Conservation (phyloP, 192 early-diverging fungal genomes). For the Coemansia sp. region DNA sequence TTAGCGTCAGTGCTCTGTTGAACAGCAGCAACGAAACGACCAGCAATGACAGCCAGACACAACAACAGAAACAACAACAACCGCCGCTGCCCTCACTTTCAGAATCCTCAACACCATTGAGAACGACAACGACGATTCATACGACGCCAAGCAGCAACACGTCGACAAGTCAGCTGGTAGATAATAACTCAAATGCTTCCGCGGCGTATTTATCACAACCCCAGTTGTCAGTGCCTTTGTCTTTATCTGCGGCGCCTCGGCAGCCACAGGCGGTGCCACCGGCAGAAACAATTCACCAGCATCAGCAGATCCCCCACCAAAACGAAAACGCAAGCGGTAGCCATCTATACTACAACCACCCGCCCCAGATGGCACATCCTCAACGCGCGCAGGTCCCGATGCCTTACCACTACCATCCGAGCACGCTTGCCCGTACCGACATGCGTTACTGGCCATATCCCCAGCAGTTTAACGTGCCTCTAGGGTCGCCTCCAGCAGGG, state of each 20-base stretch:
- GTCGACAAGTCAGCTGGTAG: no score
- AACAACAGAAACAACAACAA: not conserved
- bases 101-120: not conserved
- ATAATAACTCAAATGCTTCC: no score
- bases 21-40: constrained; percentile 17
- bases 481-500: not conserved
- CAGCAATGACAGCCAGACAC: constrained; percentile 1
- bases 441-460: constrained; percentile 50
- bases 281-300: constrained; percentile 1
- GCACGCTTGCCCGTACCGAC: constrained; percentile 2
- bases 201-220: not conserved
- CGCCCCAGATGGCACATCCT: not conserved
- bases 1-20: constrained; percentile 42
- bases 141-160: not conserved
- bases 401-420: constrained; percentile 1
- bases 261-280: constrained; percentile 4
- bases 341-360: constrained; percentile 2
- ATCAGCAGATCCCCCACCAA: not conserved
- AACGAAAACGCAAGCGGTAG: not conserved
- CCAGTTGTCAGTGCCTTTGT: not conserved
- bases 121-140: not conserved
- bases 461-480: constrained; percentile 7
- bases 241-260: not conserved
- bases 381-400: not conserved
- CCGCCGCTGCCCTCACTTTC: constrained; percentile 3